phyloP scores from a whole-genome alignment of 2,329 filamentous ascomycete genomes.

The Ustulina deusta region DNA sequence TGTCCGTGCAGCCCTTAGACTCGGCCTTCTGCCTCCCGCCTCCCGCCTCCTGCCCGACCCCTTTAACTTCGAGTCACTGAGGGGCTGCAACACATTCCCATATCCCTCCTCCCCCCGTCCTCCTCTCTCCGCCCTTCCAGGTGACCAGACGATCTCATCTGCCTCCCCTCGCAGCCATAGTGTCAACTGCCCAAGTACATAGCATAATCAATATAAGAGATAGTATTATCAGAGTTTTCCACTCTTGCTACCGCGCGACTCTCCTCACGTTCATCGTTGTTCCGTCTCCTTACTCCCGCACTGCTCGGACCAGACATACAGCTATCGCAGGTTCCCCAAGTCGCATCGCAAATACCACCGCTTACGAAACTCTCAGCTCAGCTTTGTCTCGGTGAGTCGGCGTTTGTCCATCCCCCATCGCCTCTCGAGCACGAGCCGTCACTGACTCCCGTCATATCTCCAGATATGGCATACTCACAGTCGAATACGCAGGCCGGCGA shows the following conservation, averaged over 20 bases:
- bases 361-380: neutral
- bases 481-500: constrained; percentile 76
- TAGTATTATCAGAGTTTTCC: constrained; percentile 49
- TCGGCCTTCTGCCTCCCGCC: constrained; percentile 32
- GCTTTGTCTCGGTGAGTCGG: constrained; percentile 16
- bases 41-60: constrained; percentile 22
- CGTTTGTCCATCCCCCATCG: constrained; percentile 26
- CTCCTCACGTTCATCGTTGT: constrained; percentile 36
- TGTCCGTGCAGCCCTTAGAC: constrained; percentile 34
- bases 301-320: constrained; percentile 28
- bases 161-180: constrained; percentile 21
- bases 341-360: neutral
- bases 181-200: constrained; percentile 55
- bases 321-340: constrained; percentile 26
- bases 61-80: constrained; percentile 24
- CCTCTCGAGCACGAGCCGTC: constrained; percentile 1
- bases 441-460: constrained; percentile 19
- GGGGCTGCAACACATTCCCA: constrained; percentile 34
- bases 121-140: constrained; percentile 12
- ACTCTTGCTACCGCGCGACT: constrained; percentile 39
- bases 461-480: constrained; percentile 57
- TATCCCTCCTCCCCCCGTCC: neutral
- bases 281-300: constrained; percentile 29
- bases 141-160: constrained; percentile 6
- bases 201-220: constrained; percentile 66